phyloP scores from a whole-genome alignment of 1,284 basidiomycete genomes.

The Microstroma glucosiphilum region DNA sequence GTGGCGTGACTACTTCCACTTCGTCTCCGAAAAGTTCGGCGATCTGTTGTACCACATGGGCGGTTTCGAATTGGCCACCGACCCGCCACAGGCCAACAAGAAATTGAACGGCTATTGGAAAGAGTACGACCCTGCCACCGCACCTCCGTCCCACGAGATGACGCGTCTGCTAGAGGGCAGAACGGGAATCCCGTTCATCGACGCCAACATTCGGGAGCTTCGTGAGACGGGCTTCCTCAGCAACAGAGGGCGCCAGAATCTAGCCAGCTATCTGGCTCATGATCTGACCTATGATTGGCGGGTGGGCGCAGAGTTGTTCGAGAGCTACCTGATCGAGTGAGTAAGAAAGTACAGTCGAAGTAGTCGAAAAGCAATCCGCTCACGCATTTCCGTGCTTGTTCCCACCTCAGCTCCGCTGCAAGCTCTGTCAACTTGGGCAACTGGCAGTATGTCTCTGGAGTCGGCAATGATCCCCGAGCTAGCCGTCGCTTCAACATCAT shows the following conservation, averaged over 20 bases:
- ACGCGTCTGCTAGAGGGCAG: conserved; percentile 55
- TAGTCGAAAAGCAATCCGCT: no score
- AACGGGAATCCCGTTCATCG: conserved; percentile 59
- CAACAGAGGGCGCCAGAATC: conserved; percentile 57
- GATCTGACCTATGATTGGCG: conserved; percentile 57
- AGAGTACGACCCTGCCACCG: conserved; percentile 33
- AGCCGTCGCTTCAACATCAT: conserved; percentile 59
- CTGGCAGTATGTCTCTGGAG: conserved; percentile 54
- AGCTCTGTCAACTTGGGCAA: conserved; percentile 42
- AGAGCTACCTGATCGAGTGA: conserved; percentile 52
- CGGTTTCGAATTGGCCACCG: conserved; percentile 54
- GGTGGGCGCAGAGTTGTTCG: conserved; percentile 58
- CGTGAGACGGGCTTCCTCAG: conserved; percentile 52
- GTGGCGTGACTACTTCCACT: conserved; percentile 59
- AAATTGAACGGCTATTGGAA: conserved; percentile 50
- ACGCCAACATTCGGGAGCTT: conserved; percentile 58
- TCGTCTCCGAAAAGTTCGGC: conserved; percentile 53
- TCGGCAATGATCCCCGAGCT: conserved; percentile 58
- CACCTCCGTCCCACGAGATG: conserved; percentile 37
- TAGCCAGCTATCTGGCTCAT: conserved; percentile 58
- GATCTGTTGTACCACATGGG: conserved; percentile 53
- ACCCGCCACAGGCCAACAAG: conserved; percentile 51
- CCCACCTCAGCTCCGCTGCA: conserved; percentile 39
- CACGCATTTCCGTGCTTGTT: no score
- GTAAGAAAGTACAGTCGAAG: no score